Percentiles rank a stretch among this genome's conserved stretches.
Evolutionary conservation across 2,329 filamentous ascomycete species (phyloP).

Genomic region (Neofusicoccum laricinum): DNA sequence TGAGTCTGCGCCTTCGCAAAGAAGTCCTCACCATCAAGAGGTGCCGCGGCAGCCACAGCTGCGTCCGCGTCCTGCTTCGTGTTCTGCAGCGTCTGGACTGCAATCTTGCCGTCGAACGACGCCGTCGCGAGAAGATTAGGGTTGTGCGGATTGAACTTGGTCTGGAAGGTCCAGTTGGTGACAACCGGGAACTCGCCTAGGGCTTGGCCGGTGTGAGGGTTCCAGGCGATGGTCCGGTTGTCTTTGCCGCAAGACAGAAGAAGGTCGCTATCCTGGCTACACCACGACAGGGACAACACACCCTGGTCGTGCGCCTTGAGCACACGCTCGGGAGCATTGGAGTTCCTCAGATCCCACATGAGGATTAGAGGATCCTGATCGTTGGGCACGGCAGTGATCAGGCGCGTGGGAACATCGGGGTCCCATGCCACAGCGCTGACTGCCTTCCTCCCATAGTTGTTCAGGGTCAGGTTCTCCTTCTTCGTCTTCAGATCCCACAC

Average conservation of each 20-base stretch:
- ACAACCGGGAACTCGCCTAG: conserved; percentile 94
- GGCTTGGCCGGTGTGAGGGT: conserved; percentile 82
- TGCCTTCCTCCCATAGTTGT: conserved; percentile 82
- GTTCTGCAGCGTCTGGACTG: conserved; percentile 89
- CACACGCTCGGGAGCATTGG: conserved; percentile 85
- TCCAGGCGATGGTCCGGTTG: conserved; percentile 94
- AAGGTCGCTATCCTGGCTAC: conserved; percentile 81
- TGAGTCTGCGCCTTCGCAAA: conserved; percentile 91
- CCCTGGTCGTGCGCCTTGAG: conserved; percentile 92
- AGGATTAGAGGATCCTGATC: conserved; percentile 85
- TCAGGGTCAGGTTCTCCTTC: conserved; percentile 93
- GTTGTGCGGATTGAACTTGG: conserved; percentile 89
- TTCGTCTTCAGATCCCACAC: conserved; percentile 99
- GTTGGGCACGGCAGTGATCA: conserved; percentile 86
- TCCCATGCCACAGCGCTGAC: conserved; percentile 98
- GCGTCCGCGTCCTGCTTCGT: conserved; percentile 71
- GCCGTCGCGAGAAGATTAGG: conserved; percentile 90
- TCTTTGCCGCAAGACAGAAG: conserved; percentile 94
- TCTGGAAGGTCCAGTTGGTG: conserved; percentile 99
- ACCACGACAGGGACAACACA: conserved; percentile 93
- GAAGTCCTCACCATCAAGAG: conserved; percentile 83
- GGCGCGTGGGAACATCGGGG: conserved; percentile 85
- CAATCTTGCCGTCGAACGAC: conserved; percentile 95
- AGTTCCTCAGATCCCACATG: conserved; percentile 94
- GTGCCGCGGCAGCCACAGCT: conserved; percentile 63